Evolutionary conservation across 345 rosid species (phyloP), one percentile per base, ranked within the genome.

Genomic region (Camelina sativa): DNA sequence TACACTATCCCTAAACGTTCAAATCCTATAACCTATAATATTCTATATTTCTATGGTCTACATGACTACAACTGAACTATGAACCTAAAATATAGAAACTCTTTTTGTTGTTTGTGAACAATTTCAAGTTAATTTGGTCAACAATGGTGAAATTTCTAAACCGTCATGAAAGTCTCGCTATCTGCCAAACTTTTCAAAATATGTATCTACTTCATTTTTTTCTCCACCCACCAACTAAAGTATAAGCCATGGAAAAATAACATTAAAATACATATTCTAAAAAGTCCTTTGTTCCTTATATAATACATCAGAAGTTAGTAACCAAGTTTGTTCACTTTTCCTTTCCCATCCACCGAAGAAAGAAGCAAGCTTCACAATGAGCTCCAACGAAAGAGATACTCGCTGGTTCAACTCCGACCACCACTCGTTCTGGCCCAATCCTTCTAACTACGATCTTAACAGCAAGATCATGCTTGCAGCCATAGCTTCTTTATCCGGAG

Each of bases 401-500:
- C 46, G 4, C 12, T 63, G 71, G 71, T 57, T 15, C 25, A n/a
- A 62, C 65, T 12, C 56, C 11, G 0, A n/a, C 7, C 68, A 52
- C 57, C 71, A 37, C 63, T 68, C 64, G 5, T 68, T 76, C 50
- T 61, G 74, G 79, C 69, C 79, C 3, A 53, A 5, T 11, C 71
- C 75, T 4, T 70, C 76, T 62, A 9, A 17, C 35, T 23, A 76
- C 4, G 53, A 70, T 47, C 53, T n/a, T 69, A 76, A 64, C 60
- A 76, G 80, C 61, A 70, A 56, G 66, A 76, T 76, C 54, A 76
- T 76, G 75, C 60, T 76, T 34, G 76, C 66, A 4, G 75, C 80
- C 2, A 52, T 76, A 0, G 23, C 65, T 22, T 76, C 75, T 44
- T 70, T 71, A 47, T 76, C 80, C 1, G 80, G 46, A 16, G 76